Conservation (phyloP, 2,329 filamentous ascomycete genomes). For the Colletotrichum incanum region DNA sequence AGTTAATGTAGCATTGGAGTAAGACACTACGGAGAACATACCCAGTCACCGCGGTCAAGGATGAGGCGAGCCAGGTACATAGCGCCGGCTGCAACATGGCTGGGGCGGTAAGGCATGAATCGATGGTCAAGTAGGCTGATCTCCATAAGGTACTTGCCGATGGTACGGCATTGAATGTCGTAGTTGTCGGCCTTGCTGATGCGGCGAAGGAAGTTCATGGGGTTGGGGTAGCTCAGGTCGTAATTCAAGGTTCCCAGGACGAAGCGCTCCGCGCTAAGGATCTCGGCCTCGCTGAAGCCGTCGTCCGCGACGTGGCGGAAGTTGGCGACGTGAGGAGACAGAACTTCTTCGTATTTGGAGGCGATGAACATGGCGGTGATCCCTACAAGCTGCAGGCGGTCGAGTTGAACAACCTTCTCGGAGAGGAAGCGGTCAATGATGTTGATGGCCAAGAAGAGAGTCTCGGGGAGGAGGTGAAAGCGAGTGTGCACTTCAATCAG, state of each 20-base stretch:
- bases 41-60: conserved; percentile 92
- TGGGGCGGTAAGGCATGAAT: conserved; percentile 91
- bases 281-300: conserved; percentile 95
- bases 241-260: conserved; percentile 93
- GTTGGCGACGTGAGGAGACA: conserved; percentile 96
- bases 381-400: conserved; percentile 95
- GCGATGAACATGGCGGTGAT: conserved; percentile 99
- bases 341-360: conserved; percentile 98
- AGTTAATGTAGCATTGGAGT: conserved; percentile 47
- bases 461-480: conserved; percentile 96
- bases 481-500: conserved; percentile 98
- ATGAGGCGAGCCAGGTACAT: conserved; percentile 97
- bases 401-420: conserved; percentile 93
- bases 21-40: conserved; percentile 61
- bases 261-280: conserved; percentile 96
- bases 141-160: conserved; percentile 98
- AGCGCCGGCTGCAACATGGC: conserved; percentile 89
- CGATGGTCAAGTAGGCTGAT: conserved; percentile 96
- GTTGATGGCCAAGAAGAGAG: conserved; percentile 96
- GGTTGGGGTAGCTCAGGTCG: conserved; percentile 98
- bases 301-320: conserved; percentile 98
- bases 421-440: conserved; percentile 98
- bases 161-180: conserved; percentile 96
- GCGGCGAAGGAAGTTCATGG: conserved; percentile 99
- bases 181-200: conserved; percentile 99